These are phyloP conservation scores for Phylloporus arenicola DNA, from an alignment of 768 basidiomycete species.

Conservation along the genomic window DNA sequence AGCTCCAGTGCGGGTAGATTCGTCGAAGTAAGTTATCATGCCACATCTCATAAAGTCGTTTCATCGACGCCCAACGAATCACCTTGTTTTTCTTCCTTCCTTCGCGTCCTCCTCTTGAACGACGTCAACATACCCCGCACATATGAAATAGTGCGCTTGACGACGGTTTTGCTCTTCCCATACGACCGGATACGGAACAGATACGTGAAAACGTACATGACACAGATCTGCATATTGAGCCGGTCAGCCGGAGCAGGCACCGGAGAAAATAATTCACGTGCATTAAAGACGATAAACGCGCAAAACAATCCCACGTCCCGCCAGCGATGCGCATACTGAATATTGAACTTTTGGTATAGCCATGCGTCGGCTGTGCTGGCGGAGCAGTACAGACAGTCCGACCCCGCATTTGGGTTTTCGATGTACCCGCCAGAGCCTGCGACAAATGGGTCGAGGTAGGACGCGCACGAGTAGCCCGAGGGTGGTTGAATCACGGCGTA, in stretches of 20 bases:
- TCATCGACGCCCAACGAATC: background rate
- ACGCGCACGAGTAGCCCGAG: conserved; percentile 40
- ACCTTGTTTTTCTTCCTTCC: background rate
- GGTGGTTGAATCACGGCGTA: conserved; percentile 50
- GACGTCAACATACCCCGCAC: background rate
- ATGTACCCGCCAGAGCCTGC: conserved; percentile 42
- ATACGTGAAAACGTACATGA: conserved; percentile 50
- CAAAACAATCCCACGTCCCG: conserved; percentile 44
- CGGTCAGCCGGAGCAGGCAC: background rate
- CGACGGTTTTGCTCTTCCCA: conserved; percentile 4
- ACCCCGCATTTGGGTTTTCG: conserved; percentile 34
- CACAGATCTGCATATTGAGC: conserved; percentile 33
- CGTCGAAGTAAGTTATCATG: background rate
- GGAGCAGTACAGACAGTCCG: conserved; percentile 50
- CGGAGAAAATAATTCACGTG: conserved; percentile 19
- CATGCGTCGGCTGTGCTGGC: conserved; percentile 55
- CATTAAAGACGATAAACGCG: conserved; percentile 41
- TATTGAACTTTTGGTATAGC: conserved; percentile 43
- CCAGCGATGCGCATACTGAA: conserved; percentile 50
- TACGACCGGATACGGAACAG: conserved; percentile 44
- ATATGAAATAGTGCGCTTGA: background rate
- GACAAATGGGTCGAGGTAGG: conserved; percentile 43
- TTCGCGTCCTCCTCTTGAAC: background rate
- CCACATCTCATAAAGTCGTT: background rate
- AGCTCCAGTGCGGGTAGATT: no score